Conservation (phyloP, 2,329 filamentous ascomycete species). For the Davidsoniella eucalypti region DNA sequence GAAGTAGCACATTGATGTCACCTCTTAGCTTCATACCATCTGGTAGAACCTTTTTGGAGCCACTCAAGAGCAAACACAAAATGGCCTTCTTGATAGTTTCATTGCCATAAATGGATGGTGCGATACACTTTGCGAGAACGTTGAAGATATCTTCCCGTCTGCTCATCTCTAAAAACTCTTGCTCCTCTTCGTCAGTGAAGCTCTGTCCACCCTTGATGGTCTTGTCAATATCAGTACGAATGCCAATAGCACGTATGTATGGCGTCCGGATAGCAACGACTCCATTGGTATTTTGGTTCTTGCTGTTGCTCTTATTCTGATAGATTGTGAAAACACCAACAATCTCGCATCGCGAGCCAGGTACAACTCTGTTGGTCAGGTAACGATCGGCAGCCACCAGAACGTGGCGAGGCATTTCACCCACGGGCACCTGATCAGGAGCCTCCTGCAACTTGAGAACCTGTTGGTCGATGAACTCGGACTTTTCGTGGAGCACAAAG, state of each 20-base stretch:
- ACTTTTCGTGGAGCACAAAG: constrained; percentile 88
- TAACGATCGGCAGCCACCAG: constrained; percentile 94
- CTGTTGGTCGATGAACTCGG: constrained; percentile 90
- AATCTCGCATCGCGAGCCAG: constrained; percentile 82
- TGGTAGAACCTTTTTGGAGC: constrained; percentile 92
- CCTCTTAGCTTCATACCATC: constrained; percentile 96
- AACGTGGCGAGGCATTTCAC: constrained; percentile 87
- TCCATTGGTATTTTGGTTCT: constrained; percentile 53
- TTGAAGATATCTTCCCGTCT: constrained; percentile 83
- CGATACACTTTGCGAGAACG: constrained; percentile 79
- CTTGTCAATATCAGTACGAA: constrained; percentile 79
- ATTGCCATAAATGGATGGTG: constrained; percentile 94
- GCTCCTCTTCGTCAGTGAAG: constrained; percentile 91
- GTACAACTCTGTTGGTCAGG: constrained; percentile 86
- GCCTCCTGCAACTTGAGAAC: constrained; percentile 96
- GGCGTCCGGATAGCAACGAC: constrained; percentile 93
- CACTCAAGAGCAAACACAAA: constrained; percentile 79
- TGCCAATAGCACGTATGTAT: constrained; percentile 82
- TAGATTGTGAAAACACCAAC: constrained; percentile 99
- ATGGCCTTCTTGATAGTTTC: constrained; percentile 95
- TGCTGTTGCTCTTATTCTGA: constrained; percentile 65
- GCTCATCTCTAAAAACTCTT: constrained; percentile 87
- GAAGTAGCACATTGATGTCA: constrained; percentile 91
- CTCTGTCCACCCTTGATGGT: constrained; percentile 68
- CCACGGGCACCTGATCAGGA: constrained; percentile 91